Conservation (phyloP, 2,329 filamentous ascomycete genomes). For the Monosporascus sp. region DNA sequence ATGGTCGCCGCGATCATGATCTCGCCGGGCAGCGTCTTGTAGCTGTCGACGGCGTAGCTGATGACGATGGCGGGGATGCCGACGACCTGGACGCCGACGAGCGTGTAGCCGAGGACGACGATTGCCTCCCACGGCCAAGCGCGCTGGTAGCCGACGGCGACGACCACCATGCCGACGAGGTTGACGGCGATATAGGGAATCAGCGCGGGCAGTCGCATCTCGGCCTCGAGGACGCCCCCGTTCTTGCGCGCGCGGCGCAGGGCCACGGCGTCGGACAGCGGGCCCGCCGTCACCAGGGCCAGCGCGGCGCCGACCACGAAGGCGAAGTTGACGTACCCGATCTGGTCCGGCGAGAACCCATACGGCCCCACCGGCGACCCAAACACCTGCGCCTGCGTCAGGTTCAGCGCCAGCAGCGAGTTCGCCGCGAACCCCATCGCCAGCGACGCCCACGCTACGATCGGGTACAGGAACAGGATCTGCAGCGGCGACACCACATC, state of each 20-base stretch:
- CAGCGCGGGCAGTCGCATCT: slow-evolving; percentile 38
- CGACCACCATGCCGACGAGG: slow-evolving; percentile 39
- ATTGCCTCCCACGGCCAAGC: slow-evolving; percentile 42
- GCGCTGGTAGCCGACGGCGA: slow-evolving; percentile 39
- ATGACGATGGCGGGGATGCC: slow-evolving; percentile 53
- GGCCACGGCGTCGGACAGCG: slow-evolving; percentile 37
- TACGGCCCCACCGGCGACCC: slow-evolving; percentile 35
- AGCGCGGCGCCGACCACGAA: slow-evolving; percentile 35
- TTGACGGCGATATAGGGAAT: slow-evolving; percentile 37
- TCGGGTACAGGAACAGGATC: slow-evolving; percentile 23
- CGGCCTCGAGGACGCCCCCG: slow-evolving; percentile 38
- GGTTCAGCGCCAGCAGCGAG: slow-evolving; percentile 41
- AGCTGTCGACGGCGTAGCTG: slow-evolving; percentile 55
- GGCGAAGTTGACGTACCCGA: slow-evolving; percentile 45
- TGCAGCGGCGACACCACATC: slow-evolving; percentile 24
- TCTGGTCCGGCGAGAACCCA: slow-evolving; percentile 34
- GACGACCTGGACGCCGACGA: slow-evolving; percentile 25
- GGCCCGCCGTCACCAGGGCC: slow-evolving; percentile 35
- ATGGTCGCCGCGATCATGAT: slow-evolving; percentile 59
- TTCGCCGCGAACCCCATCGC: slow-evolving; percentile 26
- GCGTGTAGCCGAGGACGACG: slow-evolving; percentile 39
- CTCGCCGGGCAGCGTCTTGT: slow-evolving; percentile 56
- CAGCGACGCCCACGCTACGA: slow-evolving; percentile 23
- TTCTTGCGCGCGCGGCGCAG: slow-evolving; percentile 32
- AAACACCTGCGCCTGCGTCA: slow-evolving; percentile 44